phyloP scores from a whole-genome alignment of 129 eudicot genomes.

The Pittosporum tobira region DNA sequence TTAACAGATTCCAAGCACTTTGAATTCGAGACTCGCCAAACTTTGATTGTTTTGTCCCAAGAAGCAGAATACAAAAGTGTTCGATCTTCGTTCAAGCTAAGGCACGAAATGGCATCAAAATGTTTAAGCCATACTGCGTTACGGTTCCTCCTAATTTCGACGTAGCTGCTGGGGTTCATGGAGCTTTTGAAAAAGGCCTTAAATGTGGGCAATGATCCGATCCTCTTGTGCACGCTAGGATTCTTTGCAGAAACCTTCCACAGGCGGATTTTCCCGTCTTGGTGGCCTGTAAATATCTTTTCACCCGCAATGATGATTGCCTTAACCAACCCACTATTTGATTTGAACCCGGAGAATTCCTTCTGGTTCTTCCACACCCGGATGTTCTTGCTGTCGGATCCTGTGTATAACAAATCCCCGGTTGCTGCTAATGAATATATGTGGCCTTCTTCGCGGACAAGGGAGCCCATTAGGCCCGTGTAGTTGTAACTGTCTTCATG shows the following conservation, averaged over 20 bases:
- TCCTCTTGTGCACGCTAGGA: conserved; percentile 45
- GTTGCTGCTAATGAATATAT: conserved; percentile 59
- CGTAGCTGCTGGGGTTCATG: conserved; percentile 51
- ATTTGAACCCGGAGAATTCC: conserved; percentile 68
- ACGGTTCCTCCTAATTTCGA: conserved; percentile 34
- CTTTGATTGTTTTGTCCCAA: conserved; percentile 68
- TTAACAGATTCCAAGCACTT: conserved; percentile 60
- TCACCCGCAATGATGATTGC: conserved; percentile 56
- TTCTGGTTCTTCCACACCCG: conserved; percentile 77
- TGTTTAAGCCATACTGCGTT: conserved; percentile 60
- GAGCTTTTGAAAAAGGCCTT: conserved; percentile 46
- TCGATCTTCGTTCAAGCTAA: conserved; percentile 54
- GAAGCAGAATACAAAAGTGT: conserved; percentile 57
- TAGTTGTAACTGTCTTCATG: conserved; percentile 20
- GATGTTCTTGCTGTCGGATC: conserved; percentile 75
- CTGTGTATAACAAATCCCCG: conserved; percentile 62
- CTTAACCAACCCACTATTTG: conserved; percentile 70
- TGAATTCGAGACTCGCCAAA: conserved; percentile 54
- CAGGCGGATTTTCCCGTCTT: conserved; percentile 67
- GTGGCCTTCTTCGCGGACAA: conserved; percentile 74
- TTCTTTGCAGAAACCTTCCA: conserved; percentile 65
- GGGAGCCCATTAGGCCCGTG: conserved; percentile 70
- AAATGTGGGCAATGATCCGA: conserved; percentile 55
- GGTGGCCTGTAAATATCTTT: conserved; percentile 63
- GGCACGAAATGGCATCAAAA: conserved; percentile 54